phyloP scores from a whole-genome alignment of 2,329 filamentous ascomycete species.

The Elsinoe perseae region DNA sequence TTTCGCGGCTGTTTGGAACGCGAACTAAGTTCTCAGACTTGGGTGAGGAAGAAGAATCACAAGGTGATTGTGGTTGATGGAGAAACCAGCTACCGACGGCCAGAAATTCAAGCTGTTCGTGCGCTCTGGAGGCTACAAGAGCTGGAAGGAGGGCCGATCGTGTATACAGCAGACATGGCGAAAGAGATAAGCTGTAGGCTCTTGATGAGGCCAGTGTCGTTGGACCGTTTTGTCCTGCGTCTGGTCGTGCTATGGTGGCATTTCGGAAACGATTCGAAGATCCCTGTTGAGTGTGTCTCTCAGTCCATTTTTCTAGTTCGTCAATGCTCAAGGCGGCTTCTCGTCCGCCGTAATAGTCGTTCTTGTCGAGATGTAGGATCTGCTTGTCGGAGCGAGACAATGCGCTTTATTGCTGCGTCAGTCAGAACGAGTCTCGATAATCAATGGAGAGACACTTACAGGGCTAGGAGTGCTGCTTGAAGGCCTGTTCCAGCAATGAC shows the following conservation, averaged over 20 bases:
- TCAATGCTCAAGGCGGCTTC: conserved; percentile 80
- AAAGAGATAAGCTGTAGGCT: conserved; percentile 73
- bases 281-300: conserved; percentile 28
- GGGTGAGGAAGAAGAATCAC: conserved; percentile 14
- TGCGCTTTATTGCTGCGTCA: conserved; percentile 69
- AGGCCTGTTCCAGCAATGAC: conserved; percentile 47
- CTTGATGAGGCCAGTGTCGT: conserved; percentile 53
- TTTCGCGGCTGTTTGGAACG: conserved; percentile 83
- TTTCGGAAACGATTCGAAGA: conserved; percentile 23
- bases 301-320: conserved; percentile 70
- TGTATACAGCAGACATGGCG: conserved; percentile 79
- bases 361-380: conserved; percentile 79
- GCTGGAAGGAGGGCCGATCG: conserved; percentile 68
- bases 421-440: conserved; percentile 52
- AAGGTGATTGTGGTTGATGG: conserved; percentile 35
- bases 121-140: conserved; percentile 82
- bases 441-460: conserved; percentile 36
- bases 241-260: conserved; percentile 30
- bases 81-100: conserved; percentile 92
- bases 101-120: conserved; percentile 84
- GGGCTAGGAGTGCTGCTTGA: conserved; percentile 46
- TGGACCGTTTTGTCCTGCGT: conserved; percentile 21
- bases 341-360: conserved; percentile 77
- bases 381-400: conserved; percentile 88
- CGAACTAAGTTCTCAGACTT: conserved; percentile 47